Conservation (phyloP, 2,329 filamentous ascomycete species). For the Teratosphaeria nubilosa region DNA sequence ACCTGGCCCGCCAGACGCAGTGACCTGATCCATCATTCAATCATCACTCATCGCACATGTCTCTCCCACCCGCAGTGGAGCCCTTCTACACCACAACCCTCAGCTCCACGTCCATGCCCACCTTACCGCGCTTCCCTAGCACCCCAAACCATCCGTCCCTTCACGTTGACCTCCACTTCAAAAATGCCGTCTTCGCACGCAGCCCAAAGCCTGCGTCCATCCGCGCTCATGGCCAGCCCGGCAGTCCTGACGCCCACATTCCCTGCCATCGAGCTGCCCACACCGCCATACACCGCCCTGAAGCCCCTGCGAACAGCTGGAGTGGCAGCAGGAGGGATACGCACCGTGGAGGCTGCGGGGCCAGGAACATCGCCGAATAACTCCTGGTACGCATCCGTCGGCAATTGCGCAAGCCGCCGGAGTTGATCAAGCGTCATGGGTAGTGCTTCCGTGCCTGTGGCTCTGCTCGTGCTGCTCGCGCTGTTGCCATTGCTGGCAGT, state of each 20-base stretch:
- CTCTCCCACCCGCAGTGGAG: too few relatives aligned
- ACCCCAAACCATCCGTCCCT: slow-evolving; percentile 45
- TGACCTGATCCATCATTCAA: too few relatives aligned
- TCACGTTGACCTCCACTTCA: slow-evolving; percentile 58
- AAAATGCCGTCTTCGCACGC: slow-evolving; percentile 61
- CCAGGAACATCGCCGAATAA: slow-evolving; percentile 6
- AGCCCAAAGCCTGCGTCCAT: slow-evolving; percentile 38
- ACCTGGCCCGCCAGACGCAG: not conserved
- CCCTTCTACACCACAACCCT: not conserved
- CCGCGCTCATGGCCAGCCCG: slow-evolving; percentile 39
- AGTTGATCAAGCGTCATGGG: not conserved
- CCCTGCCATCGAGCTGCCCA: not conserved
- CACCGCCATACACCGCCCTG: not conserved
- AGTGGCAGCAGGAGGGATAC: not conserved
- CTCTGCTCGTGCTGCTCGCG: not conserved
- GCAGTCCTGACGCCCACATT: slow-evolving; percentile 30
- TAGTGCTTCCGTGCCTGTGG: not conserved
- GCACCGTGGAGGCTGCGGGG: slow-evolving; percentile 6
- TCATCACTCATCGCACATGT: not conserved
- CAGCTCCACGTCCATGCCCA: not conserved
- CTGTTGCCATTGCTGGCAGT: not conserved
- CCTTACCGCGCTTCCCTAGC: slow-evolving; percentile 24
- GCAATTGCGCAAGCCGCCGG: not conserved
- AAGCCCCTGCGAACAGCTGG: not conserved
- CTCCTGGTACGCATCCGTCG: not conserved